These are phyloP conservation scores for Claviceps quebecensis DNA, from an alignment of 2,329 filamentous ascomycete genomes.

Conservation along the genomic window DNA sequence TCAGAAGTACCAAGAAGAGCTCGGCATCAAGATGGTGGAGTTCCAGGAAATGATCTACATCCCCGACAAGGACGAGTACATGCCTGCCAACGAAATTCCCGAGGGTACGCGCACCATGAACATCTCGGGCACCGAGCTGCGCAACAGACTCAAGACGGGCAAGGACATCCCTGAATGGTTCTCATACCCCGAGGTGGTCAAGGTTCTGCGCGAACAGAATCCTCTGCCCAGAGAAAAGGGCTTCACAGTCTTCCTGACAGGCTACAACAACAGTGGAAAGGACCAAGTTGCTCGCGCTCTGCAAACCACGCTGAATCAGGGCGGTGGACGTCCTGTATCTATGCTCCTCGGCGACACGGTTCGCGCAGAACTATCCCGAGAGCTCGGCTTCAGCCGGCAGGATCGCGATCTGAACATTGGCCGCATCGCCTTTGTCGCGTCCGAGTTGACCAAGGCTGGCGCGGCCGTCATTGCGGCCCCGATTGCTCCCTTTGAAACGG, in stretches of 20 bases:
- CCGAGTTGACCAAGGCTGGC: conserved; percentile 83
- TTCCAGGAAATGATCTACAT: conserved; percentile 99
- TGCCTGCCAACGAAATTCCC: conserved; percentile 78
- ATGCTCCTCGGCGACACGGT: conserved; percentile 93
- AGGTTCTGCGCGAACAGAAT: conserved; percentile 90
- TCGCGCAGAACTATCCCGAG: conserved; percentile 79
- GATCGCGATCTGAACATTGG: conserved; percentile 92
- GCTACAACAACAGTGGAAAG: conserved; percentile 94
- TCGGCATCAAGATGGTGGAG: conserved; percentile 95
- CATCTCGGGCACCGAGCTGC: conserved; percentile 82
- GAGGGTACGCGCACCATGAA: conserved; percentile 73
- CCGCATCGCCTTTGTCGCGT: conserved; percentile 90
- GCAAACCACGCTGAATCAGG: conserved; percentile 95
- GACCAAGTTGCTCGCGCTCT: conserved; percentile 90
- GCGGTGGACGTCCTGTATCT: conserved; percentile 86
- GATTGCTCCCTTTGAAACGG: conserved; percentile 81
- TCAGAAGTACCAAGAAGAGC: conserved; percentile 90
- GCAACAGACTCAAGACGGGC: conserved; percentile 76
- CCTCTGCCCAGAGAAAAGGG: conserved; percentile 82
- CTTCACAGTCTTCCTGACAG: conserved; percentile 96
- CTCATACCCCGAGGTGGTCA: conserved; percentile 97
- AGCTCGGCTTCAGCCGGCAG: conserved; percentile 86
- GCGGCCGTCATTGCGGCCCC: conserved; percentile 92
- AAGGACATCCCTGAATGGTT: conserved; percentile 98
- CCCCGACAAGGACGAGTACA: conserved; percentile 93